A percentile compares a stretch with the other conserved stretches of the same genome.
phyloP scores from a whole-genome alignment of 257 asterid species.

The Ocimum tenuiflorum region DNA sequence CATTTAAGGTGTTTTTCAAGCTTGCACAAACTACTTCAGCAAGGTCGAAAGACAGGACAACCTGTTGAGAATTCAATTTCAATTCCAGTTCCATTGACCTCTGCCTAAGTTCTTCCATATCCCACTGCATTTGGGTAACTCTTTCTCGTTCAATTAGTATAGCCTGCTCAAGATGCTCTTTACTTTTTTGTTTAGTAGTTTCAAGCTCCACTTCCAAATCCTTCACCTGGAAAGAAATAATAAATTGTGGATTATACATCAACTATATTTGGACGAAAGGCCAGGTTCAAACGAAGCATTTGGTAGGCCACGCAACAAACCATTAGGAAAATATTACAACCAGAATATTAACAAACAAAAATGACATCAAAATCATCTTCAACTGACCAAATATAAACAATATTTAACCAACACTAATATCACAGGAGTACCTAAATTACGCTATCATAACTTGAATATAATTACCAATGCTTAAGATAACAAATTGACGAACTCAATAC shows the following conservation, averaged over 20 bases:
- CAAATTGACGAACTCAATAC: too few species aligned
- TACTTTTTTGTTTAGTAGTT: slow-evolving; percentile 68
- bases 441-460: background rate
- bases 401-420: background rate
- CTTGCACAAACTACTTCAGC: background rate
- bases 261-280: background rate
- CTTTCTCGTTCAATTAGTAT: slow-evolving; percentile 80
- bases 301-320: background rate
- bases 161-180: slow-evolving; percentile 91
- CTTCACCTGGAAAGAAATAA: slow-evolving; percentile 59
- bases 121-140: slow-evolving; percentile 98
- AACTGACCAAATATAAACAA: background rate
- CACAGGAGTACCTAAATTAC: background rate
- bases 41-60: slow-evolving; percentile 24
- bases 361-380: background rate
- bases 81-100: slow-evolving; percentile 77
- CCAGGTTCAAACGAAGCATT: background rate
- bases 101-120: slow-evolving; percentile 89
- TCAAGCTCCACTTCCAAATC: slow-evolving; percentile 98
- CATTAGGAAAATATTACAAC: background rate
- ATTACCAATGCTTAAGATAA: too few species aligned
- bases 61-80: slow-evolving; percentile 71
- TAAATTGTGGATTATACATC: slow-evolving; percentile 2
- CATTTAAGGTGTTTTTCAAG: slow-evolving; percentile 15
- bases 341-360: background rate